These are phyloP conservation scores for Ganoderma leucocontextum DNA, from an alignment of 1,284 basidiomycete species.

Conservation along the genomic window DNA sequence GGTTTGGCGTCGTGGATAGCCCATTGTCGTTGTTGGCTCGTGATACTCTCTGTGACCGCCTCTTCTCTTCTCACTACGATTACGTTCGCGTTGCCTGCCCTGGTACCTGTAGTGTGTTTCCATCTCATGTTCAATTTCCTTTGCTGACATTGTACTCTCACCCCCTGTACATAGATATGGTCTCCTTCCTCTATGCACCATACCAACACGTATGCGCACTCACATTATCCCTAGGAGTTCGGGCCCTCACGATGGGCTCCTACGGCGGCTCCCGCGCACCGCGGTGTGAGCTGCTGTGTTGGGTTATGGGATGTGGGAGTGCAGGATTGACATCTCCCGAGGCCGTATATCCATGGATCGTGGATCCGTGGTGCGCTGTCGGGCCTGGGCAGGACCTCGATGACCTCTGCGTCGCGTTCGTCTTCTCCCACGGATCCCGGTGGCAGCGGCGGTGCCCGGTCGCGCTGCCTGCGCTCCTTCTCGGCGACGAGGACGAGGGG, in stretches of 20 bases:
- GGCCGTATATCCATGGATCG: constrained; percentile 16
- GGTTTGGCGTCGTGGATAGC: constrained; percentile 32
- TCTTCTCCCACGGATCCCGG: background rate
- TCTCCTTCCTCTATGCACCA: constrained; percentile 23
- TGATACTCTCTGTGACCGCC: constrained; percentile 27
- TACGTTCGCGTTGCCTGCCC: constrained; percentile 15
- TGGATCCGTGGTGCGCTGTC: background rate
- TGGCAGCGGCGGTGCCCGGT: constrained; percentile 1
- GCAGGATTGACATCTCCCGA: constrained; percentile 2
- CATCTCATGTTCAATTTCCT: constrained; percentile 14
- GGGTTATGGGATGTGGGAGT: constrained; percentile 16
- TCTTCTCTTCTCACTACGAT: constrained; percentile 20
- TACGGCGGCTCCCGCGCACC: constrained; percentile 16
- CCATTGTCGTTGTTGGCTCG: constrained; percentile 27
- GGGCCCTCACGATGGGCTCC: constrained; percentile 17
- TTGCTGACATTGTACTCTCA: constrained; percentile 29
- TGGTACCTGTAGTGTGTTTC: constrained; percentile 14
- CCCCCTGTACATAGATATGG: constrained; percentile 30
- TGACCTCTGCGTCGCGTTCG: constrained; percentile 6
- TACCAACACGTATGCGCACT: constrained; percentile 23
- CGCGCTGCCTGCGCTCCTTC: constrained; percentile 7
- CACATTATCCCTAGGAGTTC: constrained; percentile 17
- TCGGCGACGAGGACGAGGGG: constrained; percentile 14
- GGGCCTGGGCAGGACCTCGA: constrained; percentile 13
- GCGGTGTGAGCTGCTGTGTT: constrained; percentile 21